phyloP scores from a whole-genome alignment of 805 yeast species.

The Teunomyces panamensis region DNA sequence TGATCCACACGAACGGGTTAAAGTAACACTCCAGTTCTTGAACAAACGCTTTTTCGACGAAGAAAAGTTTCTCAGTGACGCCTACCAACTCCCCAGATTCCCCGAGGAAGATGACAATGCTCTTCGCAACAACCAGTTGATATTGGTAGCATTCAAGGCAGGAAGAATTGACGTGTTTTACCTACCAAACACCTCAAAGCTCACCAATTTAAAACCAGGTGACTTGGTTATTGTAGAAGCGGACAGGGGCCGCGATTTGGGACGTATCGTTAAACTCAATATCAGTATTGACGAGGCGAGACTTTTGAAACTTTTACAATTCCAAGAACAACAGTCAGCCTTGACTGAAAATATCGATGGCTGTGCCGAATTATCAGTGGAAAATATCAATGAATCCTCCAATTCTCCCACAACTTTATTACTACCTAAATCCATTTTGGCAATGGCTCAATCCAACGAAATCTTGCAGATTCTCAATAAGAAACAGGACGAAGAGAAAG shows the following conservation, averaged over 20 bases:
- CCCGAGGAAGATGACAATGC: constrained; percentile 18
- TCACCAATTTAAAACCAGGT: constrained; percentile 42
- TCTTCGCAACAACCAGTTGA: constrained; percentile 39
- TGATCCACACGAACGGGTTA: constrained; percentile 39
- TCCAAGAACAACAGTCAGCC: constrained; percentile 69
- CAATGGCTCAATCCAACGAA: constrained; percentile 62
- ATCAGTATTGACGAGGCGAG: constrained; percentile 67
- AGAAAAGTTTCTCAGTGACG: constrained; percentile 25
- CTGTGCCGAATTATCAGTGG: constrained; percentile 21
- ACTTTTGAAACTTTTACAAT: constrained; percentile 60
- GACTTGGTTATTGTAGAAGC: constrained; percentile 83
- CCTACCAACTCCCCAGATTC: constrained; percentile 30
- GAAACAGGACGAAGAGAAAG: constrained; percentile 65
- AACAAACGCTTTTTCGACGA: constrained; percentile 29
- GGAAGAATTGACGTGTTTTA: constrained; percentile 78
- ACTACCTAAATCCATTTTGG: constrained; percentile 65
- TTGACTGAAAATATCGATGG: constrained; percentile 32
- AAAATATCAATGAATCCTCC: constrained; percentile 16
- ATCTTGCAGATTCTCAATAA: constrained; percentile 56
- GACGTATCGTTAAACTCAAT: constrained; percentile 57
- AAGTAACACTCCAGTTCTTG: constrained; percentile 29
- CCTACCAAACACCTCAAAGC: constrained; percentile 24
- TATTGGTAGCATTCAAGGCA: constrained; percentile 72
- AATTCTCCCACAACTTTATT: constrained; percentile 37
- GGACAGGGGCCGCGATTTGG: constrained; percentile 77